Evolutionary conservation across 352 stramenopile genomes (phyloP), one percentile per base, ranked within the genome.

Genomic region (Phytophthora fragariae): DNA sequence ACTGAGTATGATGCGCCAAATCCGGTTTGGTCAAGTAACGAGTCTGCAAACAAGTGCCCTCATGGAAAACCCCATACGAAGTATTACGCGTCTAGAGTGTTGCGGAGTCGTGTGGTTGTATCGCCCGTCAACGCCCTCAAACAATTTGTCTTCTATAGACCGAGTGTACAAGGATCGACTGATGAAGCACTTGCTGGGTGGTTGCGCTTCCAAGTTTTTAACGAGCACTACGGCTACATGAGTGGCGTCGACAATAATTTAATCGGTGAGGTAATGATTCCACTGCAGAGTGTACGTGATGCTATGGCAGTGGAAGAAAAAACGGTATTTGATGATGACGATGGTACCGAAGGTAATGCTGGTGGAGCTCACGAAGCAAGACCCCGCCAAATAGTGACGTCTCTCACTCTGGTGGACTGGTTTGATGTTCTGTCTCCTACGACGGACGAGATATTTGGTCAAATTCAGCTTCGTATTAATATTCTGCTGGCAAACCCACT

Each of bases 191-290:
- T 95, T 4, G 70, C 60, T 6, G 88, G 88, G 6, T 95, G 86
- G 86, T 63, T 95, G 24, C 85, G 84, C 31, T 85, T 95, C 6
- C 83, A 95, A 76, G 79, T 95, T 12, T 92, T 79, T 57, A 86
- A 92, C 63, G 88, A 95, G 53, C 84, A 75, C 44, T 93, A 95
- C n/a, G 72, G 81, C 10, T 93, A 93, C 59, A 91, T 95, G 81
- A 85, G 79, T 52, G 88, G 88, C 5, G 57, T 95, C 3, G 88
- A 95, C 59, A 89, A 88, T 19, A 82, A 93, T 27, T 69, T 93
- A 14, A 80, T 95, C 17, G 88, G 88, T 6, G 88, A 95, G 73
- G 83, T 93, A 14, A 67, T 92, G 49, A 75, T 95, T 46, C 86
- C 88, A 19, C 62, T 95, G 29, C 81, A 93, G 67, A 93, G 85